Base-by-base conservation (phyloP, 306 rosid species). In the Lotus japonicus region DNA sequence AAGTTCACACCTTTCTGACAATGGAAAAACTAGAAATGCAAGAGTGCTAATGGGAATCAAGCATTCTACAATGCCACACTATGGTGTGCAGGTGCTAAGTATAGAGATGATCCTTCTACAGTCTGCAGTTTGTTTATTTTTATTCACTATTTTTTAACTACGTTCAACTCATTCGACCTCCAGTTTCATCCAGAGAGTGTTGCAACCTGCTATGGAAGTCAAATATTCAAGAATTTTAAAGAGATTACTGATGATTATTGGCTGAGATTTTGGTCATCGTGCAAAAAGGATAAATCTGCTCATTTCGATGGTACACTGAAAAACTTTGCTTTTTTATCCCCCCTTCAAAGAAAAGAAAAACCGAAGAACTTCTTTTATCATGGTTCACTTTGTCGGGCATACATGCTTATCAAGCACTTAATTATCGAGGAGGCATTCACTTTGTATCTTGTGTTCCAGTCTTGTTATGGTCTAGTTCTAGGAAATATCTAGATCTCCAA, bases 131-230 rank as follows among this genome's bases (percentile, higher is more conserved):
- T 26, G 19, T 81, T 41, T 39, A 16, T 17, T 39, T 16, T 77
- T 74, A 9, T 61, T 15, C 21, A 26, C 48, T 49, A 18, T 61
- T 70, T 79, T 26, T 60, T 74, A 63, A 63, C 43, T 10, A 11
- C 28, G 64, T 18, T 69, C 59, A 58, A 33, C 73, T 73, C 71
- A 71, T 79, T 80, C 85, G 74, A 74, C 71, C 75, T 53, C 70
- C 97, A 95, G 99, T 95, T 95, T 82, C 99, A 95, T 85, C 99
- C 99, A 55, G 99, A 95, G 86, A 95, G 99, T 83, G 81, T 95
- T 76, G 99, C 96, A 23, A 90, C 97, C 63, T 70, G 76, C 79
- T 82, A 88, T 68, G 99, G 99, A 64, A 85, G 88, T 58, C 85
- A 88, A 74, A 79, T 95, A 77, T 95, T 95, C 81, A 82, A 80